A percentile compares a stretch with the other conserved stretches of the same genome.
Evolutionary conservation across 2,329 filamentous ascomycete species (phyloP).

Genomic region (Monosporascus sp.): DNA sequence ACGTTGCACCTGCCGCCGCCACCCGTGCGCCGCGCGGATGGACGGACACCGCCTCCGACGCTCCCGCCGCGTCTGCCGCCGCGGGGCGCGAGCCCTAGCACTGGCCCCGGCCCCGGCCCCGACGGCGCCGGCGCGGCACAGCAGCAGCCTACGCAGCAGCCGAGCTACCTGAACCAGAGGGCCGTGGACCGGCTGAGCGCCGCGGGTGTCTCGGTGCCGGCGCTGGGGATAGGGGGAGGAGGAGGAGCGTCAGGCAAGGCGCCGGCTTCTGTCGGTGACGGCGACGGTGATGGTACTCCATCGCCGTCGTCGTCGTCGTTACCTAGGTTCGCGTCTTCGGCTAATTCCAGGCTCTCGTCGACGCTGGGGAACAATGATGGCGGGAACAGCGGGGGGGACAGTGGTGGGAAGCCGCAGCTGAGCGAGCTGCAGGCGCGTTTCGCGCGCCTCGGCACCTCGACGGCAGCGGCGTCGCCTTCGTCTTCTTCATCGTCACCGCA

Average conservation of each 20-base stretch:
- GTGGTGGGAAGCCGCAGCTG: constrained; percentile 39
- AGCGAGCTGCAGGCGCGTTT: constrained; percentile 67
- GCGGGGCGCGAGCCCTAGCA: constrained; percentile 33
- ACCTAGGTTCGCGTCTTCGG: neutral
- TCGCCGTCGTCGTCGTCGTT: constrained; percentile 5
- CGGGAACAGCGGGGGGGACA: constrained; percentile 4
- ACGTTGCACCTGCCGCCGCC: constrained; percentile 67
- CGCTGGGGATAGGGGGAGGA: constrained; percentile 60
- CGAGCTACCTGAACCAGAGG: constrained; percentile 42
- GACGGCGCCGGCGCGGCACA: too few species aligned
- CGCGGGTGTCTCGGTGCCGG: constrained; percentile 74
- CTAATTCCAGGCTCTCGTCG: neutral
- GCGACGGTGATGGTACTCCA: constrained; percentile 16
- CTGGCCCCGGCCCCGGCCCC: too few species aligned
- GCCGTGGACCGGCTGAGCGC: constrained; percentile 63
- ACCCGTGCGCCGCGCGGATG: constrained; percentile 44
- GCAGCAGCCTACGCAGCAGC: constrained; percentile 2
- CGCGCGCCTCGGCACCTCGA: constrained; percentile 41
- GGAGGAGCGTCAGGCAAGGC: constrained; percentile 16
- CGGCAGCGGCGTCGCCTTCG: constrained; percentile 15
- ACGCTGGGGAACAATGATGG: neutral
- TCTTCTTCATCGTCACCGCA: constrained; percentile 3
- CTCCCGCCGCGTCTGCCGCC: constrained; percentile 69
- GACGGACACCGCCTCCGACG: constrained; percentile 37
- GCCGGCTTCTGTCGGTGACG: constrained; percentile 22